phyloP scores from a whole-genome alignment of 192 early-diverging fungal genomes.

The Ramicandelaber brevisporus region DNA sequence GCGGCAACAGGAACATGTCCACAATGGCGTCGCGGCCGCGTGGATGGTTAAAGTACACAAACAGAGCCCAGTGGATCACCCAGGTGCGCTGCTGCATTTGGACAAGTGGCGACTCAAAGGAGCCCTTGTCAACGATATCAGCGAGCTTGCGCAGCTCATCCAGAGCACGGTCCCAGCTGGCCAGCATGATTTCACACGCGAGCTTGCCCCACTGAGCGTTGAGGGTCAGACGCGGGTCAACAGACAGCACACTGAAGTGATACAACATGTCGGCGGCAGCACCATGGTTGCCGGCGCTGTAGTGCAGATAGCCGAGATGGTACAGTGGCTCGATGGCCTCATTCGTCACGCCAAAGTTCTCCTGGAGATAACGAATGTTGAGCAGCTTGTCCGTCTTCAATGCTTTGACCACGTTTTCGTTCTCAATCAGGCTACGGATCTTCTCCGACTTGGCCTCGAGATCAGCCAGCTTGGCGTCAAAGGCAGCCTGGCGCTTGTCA shows the following conservation, averaged over 20 bases:
- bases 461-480: conserved; percentile 42
- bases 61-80: conserved; percentile 92
- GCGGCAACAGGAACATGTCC: conserved; percentile 73
- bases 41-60: conserved; percentile 97
- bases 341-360: conserved; percentile 75
- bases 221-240: conserved; percentile 56
- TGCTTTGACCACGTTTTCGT: conserved; percentile 65
- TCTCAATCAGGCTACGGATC: conserved; percentile 72
- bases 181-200: conserved; percentile 75
- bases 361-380: conserved; percentile 66
- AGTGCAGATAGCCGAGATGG: conserved; percentile 75
- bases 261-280: conserved; percentile 81
- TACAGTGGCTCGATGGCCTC: conserved; percentile 71
- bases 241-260: conserved; percentile 85
- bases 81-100: conserved; percentile 83
- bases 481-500: conserved; percentile 47
- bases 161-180: conserved; percentile 81
- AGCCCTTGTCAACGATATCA: conserved; percentile 68
- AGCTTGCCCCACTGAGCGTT: conserved; percentile 94
- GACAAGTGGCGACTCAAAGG: conserved; percentile 45
- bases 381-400: conserved; percentile 86
- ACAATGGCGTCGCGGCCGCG: conserved; percentile 83
- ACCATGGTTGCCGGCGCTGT: conserved; percentile 75
- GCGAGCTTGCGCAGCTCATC: conserved; percentile 72
- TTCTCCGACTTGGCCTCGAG: conserved; percentile 50